These are phyloP conservation scores for Cutaneotrichosporon dermatis DNA, from an alignment of 1,284 basidiomycete species.

Conservation along the genomic window DNA sequence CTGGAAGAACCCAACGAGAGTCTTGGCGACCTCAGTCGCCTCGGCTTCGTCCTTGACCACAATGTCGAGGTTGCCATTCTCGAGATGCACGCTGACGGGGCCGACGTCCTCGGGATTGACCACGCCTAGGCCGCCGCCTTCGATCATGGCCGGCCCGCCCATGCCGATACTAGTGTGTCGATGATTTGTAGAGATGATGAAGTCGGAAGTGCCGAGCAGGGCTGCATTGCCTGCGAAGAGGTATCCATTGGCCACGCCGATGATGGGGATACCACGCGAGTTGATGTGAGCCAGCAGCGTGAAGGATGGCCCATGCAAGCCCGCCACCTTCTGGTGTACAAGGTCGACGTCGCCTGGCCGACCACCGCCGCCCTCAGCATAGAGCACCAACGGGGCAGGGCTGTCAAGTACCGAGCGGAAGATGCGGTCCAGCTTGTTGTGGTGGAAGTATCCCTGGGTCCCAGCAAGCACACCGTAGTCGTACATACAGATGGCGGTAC, in stretches of 20 bases:
- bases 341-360: constrained; percentile 20
- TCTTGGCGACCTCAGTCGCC: constrained; percentile 16
- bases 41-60: constrained; percentile 17
- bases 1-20: constrained; percentile 17
- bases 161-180: constrained; percentile 18
- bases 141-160: constrained; percentile 22
- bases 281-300: constrained; percentile 15
- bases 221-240: constrained; percentile 20
- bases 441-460: constrained; percentile 22
- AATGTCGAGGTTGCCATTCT: constrained; percentile 21
- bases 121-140: constrained; percentile 17
- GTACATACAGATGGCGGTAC: constrained; percentile 16
- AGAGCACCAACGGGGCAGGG: constrained; percentile 17
- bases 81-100: constrained; percentile 12
- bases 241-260: constrained; percentile 20
- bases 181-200: constrained; percentile 18
- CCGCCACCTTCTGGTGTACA: constrained; percentile 13
- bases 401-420: constrained; percentile 16
- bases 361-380: constrained; percentile 21
- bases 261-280: constrained; percentile 17
- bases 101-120: constrained; percentile 19
- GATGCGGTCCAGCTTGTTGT: constrained; percentile 20
- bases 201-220: constrained; percentile 13
- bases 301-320: constrained; percentile 14
- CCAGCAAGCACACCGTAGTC: constrained; percentile 21